phyloP scores from a whole-genome alignment of 805 yeast species.

The Lachancea nothofagi region DNA sequence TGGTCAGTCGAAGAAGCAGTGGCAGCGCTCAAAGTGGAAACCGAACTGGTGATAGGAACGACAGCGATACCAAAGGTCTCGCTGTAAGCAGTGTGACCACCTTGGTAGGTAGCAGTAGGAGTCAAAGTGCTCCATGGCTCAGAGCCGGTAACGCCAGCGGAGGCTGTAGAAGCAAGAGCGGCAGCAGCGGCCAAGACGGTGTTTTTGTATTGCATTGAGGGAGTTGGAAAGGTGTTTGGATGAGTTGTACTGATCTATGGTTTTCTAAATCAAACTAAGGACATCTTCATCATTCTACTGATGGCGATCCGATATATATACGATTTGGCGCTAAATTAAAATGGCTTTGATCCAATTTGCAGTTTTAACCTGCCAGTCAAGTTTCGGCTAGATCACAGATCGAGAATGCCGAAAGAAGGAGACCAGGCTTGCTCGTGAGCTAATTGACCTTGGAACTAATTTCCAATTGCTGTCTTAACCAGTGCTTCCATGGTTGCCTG shows the following conservation, averaged over 20 bases:
- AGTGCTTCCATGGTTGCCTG: too few species aligned
- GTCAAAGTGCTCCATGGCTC: conserved; percentile 42
- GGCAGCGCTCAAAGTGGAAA: conserved; percentile 21
- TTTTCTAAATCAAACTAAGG: not conserved
- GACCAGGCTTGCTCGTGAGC: not conserved
- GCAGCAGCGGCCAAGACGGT: conserved; percentile 31
- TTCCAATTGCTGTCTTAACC: too few species aligned
- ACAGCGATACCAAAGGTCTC: conserved; percentile 42
- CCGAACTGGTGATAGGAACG: conserved; percentile 33
- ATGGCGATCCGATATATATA: not conserved
- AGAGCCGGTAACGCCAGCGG: conserved; percentile 36
- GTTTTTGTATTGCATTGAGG: conserved; percentile 11
- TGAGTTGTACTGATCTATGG: conserved; percentile 21
- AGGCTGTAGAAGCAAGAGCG: conserved; percentile 36
- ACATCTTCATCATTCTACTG: not conserved
- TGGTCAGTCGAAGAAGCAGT: conserved; percentile 32
- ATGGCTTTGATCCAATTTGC: conserved; percentile 2
- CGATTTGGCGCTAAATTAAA: not conserved
- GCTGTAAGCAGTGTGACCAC: conserved; percentile 35
- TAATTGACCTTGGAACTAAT: too few species aligned
- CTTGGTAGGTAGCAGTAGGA: conserved; percentile 36
- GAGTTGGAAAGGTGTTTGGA: conserved; percentile 9
- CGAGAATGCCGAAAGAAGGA: not conserved
- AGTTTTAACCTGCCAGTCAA: too few species aligned
- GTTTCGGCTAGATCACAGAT: too few species aligned